These are phyloP conservation scores for Lasiosphaeriaceae sp. DNA, from an alignment of 495 filamentous ascomycete genomes.

Conservation along the genomic window DNA sequence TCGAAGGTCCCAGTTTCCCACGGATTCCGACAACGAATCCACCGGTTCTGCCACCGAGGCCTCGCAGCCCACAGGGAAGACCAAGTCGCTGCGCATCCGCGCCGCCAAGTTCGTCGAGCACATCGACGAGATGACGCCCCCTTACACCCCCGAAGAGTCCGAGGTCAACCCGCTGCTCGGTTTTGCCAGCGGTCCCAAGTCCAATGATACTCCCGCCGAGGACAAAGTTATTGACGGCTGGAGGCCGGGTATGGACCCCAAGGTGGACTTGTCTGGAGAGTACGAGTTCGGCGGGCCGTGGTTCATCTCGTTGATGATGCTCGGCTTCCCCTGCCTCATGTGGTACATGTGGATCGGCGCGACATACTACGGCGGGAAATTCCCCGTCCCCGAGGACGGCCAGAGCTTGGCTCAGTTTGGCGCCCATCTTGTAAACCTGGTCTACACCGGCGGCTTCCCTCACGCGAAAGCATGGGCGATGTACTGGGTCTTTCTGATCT, in stretches of 20 bases:
- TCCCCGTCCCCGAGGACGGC: slow-evolving; percentile 63
- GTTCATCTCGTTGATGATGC: slow-evolving; percentile 79
- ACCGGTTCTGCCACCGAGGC: slow-evolving; percentile 35
- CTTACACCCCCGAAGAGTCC: slow-evolving; percentile 27
- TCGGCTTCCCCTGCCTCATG: slow-evolving; percentile 89
- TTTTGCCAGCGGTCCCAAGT: slow-evolving; percentile 12
- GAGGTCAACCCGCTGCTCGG: slow-evolving; percentile 25
- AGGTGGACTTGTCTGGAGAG: slow-evolving; percentile 72
- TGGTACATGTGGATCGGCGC: slow-evolving; percentile 99
- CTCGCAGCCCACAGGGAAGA: slow-evolving; percentile 10
- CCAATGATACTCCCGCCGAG: slow-evolving; percentile 23
- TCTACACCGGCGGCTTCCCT: slow-evolving; percentile 80
- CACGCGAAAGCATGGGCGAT: slow-evolving; percentile 76
- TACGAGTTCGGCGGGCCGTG: slow-evolving; percentile 86
- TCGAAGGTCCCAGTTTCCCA: slow-evolving; percentile 39
- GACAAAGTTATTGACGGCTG: slow-evolving; percentile 60
- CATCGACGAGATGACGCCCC: slow-evolving; percentile 33
- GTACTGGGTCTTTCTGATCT: slow-evolving; percentile 89
- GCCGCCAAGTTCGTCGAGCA: slow-evolving; percentile 44
- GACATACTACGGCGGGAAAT: slow-evolving; percentile 79
- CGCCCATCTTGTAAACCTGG: slow-evolving; percentile 59
- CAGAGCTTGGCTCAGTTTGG: slow-evolving; percentile 67
- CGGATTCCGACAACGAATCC: slow-evolving; percentile 42
- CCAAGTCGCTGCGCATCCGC: slow-evolving; percentile 30
- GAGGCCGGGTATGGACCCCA: slow-evolving; percentile 66